Conservation (phyloP, 441 rosid genomes). For the Raphanus hybrid region DNA sequence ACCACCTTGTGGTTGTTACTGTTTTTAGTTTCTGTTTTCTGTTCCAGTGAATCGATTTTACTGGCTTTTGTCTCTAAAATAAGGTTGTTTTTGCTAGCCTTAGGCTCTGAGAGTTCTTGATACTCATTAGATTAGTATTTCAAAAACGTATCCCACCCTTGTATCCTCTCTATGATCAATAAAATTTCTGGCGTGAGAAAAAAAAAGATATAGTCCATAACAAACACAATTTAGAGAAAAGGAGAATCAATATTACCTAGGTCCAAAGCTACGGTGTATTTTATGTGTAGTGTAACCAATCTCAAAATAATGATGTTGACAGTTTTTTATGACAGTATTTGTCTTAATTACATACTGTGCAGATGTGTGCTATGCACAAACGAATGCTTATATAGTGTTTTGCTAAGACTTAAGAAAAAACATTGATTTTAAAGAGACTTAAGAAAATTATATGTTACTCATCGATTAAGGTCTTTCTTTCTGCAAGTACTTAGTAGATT, state of each 20-base stretch:
- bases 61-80: too few species aligned
- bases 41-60: too few species aligned
- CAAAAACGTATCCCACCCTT: too few species aligned
- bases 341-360: not conserved
- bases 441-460: not conserved
- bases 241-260: constrained; percentile 26
- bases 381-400: not conserved
- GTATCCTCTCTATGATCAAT: too few species aligned
- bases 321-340: not conserved
- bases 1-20: too few species aligned
- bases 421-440: not conserved
- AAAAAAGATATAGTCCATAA: too few species aligned
- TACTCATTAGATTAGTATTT: too few species aligned
- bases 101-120: too few species aligned
- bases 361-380: not conserved
- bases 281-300: not conserved
- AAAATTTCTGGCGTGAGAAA: too few species aligned
- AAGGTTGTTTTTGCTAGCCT: too few species aligned
- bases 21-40: too few species aligned
- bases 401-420: constrained; percentile 5
- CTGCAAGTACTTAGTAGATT: not conserved
- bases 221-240: constrained; percentile 32
- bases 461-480: not conserved
- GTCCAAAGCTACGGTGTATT: constrained; percentile 5
- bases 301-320: not conserved